Evolutionary conservation across 139 green algal species (phyloP).

Genomic region (Picocystis salinarum): DNA sequence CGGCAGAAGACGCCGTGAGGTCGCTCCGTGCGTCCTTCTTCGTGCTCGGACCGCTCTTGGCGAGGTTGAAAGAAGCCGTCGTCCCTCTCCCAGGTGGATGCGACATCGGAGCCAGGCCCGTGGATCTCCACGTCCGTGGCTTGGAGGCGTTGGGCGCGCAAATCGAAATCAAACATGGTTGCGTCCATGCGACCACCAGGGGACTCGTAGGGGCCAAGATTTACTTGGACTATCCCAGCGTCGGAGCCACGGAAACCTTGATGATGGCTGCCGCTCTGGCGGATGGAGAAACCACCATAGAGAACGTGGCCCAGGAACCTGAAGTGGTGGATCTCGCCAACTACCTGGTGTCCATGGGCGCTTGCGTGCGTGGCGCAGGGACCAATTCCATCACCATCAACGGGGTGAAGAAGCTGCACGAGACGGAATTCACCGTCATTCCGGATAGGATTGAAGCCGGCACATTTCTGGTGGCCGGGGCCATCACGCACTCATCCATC

Average conservation of each 20-base stretch:
- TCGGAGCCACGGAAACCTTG: slow-evolving; percentile 34
- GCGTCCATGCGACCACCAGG: not conserved
- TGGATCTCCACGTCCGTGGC: slow-evolving; percentile 27
- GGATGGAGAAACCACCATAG: slow-evolving; percentile 19
- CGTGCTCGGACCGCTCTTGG: slow-evolving; percentile 22
- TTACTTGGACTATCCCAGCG: slow-evolving; percentile 24
- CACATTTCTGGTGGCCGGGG: slow-evolving; percentile 24
- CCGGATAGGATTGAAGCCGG: slow-evolving; percentile 33
- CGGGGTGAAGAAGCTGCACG: slow-evolving; percentile 12
- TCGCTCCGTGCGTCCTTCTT: slow-evolving; percentile 26
- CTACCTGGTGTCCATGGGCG: slow-evolving; percentile 24
- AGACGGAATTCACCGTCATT: slow-evolving; percentile 27
- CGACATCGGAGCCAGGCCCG: slow-evolving; percentile 30
- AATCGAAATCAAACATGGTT: not conserved
- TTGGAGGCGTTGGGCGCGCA: slow-evolving; percentile 20
- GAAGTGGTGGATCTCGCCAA: slow-evolving; percentile 29
- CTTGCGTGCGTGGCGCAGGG: slow-evolving; percentile 14
- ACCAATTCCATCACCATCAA: slow-evolving; percentile 16
- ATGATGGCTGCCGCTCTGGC: slow-evolving; percentile 27
- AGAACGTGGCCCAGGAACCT: slow-evolving; percentile 26
- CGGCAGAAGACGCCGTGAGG: slow-evolving; percentile 12
- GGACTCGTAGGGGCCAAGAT: slow-evolving; percentile 17
- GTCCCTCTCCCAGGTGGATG: slow-evolving; percentile 29
- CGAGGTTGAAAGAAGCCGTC: slow-evolving; percentile 17
- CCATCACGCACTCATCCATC: slow-evolving; percentile 22